Evolutionary conservation across 352 stramenopile species (phyloP).

Genomic region (Pythium oligandrum): DNA sequence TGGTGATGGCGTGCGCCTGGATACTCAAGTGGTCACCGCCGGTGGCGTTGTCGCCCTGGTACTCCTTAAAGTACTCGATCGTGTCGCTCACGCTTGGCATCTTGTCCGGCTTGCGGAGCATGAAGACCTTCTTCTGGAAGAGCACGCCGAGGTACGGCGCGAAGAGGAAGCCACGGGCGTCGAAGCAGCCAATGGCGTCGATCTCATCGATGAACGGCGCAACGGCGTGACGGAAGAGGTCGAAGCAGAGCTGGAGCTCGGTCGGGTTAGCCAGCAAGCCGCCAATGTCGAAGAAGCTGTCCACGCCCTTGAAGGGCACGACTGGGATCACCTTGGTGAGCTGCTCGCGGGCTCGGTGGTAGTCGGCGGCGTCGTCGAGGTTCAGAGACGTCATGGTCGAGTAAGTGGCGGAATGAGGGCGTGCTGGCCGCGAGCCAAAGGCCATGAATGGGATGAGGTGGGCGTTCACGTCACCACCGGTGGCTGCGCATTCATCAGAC

Average conservation of each 20-base stretch:
- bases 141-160: constrained; percentile 91
- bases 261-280: constrained; percentile 88
- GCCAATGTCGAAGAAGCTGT: constrained; percentile 96
- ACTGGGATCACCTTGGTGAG: constrained; percentile 92
- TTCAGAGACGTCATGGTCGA: too few species aligned
- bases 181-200: constrained; percentile 89
- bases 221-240: constrained; percentile 87
- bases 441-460: too few species aligned
- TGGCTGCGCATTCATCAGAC: too few species aligned
- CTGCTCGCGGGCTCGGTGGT: constrained; percentile 41
- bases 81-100: constrained; percentile 93
- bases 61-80: constrained; percentile 92
- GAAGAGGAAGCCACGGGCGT: constrained; percentile 97
- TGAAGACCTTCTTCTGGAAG: constrained; percentile 98
- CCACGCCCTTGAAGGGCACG: constrained; percentile 95
- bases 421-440: too few species aligned
- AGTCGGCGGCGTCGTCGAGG: constrained; percentile 28
- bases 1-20: constrained; percentile 65
- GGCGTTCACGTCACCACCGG: too few species aligned
- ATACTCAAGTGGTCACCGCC: constrained; percentile 87
- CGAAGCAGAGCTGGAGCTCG: constrained; percentile 89
- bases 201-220: constrained; percentile 48
- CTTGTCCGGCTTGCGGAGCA: constrained; percentile 97
- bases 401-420: too few species aligned
- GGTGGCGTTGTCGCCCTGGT: constrained; percentile 82